phyloP scores from a whole-genome alignment of 768 basidiomycete genomes.

The Leucocoprinus birnbaumii region DNA sequence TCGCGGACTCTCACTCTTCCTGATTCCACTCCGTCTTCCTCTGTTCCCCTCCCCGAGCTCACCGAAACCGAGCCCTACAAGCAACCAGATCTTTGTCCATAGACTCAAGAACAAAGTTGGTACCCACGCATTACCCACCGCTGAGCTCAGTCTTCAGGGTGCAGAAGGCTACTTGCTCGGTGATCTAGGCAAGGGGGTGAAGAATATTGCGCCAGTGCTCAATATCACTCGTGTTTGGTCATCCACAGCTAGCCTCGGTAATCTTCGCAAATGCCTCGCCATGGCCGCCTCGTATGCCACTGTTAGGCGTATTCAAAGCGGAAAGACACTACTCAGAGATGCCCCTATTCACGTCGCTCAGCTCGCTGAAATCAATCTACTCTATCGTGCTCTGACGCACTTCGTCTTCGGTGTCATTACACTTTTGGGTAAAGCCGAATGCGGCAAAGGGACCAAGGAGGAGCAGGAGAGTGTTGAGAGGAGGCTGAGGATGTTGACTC shows the following conservation, averaged over 20 bases:
- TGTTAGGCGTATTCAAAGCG: conserved; percentile 54
- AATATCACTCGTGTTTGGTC: conserved; percentile 78
- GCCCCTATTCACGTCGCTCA: conserved; percentile 61
- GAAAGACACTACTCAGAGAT: conserved; percentile 47
- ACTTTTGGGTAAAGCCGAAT: conserved; percentile 63
- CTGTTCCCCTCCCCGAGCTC: conserved; percentile 39
- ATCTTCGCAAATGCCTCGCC: conserved; percentile 58
- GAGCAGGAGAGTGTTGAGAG: conserved; percentile 40
- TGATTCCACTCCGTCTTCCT: conserved; percentile 63
- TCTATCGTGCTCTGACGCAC: conserved; percentile 67
- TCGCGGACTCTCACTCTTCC: conserved; percentile 68
- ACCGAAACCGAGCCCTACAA: conserved; percentile 41
- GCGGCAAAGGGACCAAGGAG: conserved; percentile 34
- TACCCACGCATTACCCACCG: conserved; percentile 71
- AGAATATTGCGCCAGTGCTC: conserved; percentile 65
- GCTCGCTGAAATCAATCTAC: conserved; percentile 54
- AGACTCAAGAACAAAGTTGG: conserved; percentile 80
- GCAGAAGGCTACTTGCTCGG: conserved; percentile 67
- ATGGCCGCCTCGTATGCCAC: conserved; percentile 64
- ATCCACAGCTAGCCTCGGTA: conserved; percentile 51
- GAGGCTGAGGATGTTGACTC: conserved; percentile 63
- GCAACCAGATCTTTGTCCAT: conserved; percentile 69
- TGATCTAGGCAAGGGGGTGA: conserved; percentile 54
- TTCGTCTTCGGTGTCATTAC: conserved; percentile 56
- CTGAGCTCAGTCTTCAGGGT: conserved; percentile 62